Evolutionary conservation across 148 eudicot genomes (phyloP), one percentile per base, ranked within the genome.

Genomic region (Limonium bicolor): DNA sequence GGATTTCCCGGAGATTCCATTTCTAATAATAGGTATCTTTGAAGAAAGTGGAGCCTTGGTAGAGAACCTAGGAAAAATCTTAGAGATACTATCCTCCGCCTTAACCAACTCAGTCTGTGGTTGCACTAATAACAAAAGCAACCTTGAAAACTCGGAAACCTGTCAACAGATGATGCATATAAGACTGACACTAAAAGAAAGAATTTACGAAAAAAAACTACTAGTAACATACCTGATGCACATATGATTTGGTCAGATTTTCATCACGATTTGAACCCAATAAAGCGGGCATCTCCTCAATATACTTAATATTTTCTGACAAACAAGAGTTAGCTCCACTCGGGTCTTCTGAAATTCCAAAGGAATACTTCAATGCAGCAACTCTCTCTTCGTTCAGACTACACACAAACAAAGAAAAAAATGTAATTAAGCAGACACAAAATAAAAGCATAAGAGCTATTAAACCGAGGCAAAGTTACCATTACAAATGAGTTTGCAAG

Each of bases 341-440:
- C 9, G 20, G 24, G 45, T 51, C 80, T 57, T 37, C 48, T 31
- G 55, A 61, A 48, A 81, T 46, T 48, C 95, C 94, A 55, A 85
- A 85, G 7, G 85, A 51, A 60, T 60, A 76, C 65, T 78, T 92
- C 46, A 81, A 46, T 11, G 72, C 74, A 56, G 55, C 72, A 53
- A 81, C 64, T 57, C 67, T 78, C 32, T 73, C 88, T 51, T 53
- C 36, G 34, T 66, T 65, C 29, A 80, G 49, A 36, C 85, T 90
- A 70, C 47, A 54, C 34, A 56, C 14, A 33, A 40, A 25, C 29
- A 59, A 33, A 10, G 15, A 32, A 62, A 36, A 19, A n/a, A 40
- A 43, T 11, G 17, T 30, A 25, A 30, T 21, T 9, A 24, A 15
- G 14, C 5, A 10, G 4, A 4, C 14, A 10, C 37, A 34, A 34